Percentiles rank a stretch among this genome's conserved stretches.
These are phyloP conservation scores for Entomortierella lignicola DNA, from an alignment of 192 early-diverging fungal species.

Conservation along the genomic window DNA sequence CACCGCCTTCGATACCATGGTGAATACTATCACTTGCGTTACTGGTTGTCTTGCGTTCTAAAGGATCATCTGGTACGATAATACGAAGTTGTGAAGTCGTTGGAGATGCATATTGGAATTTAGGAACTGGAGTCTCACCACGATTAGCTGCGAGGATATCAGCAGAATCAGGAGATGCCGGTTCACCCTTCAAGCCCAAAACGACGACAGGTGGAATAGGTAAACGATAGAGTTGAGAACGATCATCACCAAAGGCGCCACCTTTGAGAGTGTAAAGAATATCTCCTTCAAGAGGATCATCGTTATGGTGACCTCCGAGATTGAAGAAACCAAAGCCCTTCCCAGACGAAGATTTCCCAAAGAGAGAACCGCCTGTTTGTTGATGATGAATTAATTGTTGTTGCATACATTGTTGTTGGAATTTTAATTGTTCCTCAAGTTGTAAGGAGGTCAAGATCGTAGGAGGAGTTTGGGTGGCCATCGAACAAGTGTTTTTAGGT, in stretches of 20 bases:
- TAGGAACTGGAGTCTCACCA: background rate
- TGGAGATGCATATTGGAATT: constrained; percentile 48
- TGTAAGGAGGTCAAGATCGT: constrained; percentile 11
- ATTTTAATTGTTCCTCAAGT: constrained; percentile 7
- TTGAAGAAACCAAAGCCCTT: constrained; percentile 24
- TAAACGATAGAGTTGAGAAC: constrained; percentile 27
- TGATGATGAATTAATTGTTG: constrained; percentile 6
- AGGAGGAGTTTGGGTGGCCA: constrained; percentile 34
- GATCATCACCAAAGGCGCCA: constrained; percentile 6
- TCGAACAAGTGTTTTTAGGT: constrained; percentile 21
- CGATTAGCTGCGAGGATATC: constrained; percentile 10
- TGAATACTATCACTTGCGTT: constrained; percentile 11
- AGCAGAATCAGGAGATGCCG: constrained; percentile 10
- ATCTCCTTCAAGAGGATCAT: too few species aligned
- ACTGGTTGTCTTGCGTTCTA: background rate
- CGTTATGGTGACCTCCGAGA: constrained; percentile 11
- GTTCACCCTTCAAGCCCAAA: constrained; percentile 26
- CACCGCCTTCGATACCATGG: background rate
- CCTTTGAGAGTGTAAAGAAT: constrained; percentile 32
- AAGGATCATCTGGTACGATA: constrained; percentile 30
- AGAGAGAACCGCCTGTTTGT: too few species aligned
- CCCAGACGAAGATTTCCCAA: too few species aligned
- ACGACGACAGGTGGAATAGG: constrained; percentile 24
- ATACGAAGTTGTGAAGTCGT: constrained; percentile 43
- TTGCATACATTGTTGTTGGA: constrained; percentile 14